phyloP scores from a whole-genome alignment of 2,329 filamentous ascomycete genomes.

The Cercospora nicotianae region DNA sequence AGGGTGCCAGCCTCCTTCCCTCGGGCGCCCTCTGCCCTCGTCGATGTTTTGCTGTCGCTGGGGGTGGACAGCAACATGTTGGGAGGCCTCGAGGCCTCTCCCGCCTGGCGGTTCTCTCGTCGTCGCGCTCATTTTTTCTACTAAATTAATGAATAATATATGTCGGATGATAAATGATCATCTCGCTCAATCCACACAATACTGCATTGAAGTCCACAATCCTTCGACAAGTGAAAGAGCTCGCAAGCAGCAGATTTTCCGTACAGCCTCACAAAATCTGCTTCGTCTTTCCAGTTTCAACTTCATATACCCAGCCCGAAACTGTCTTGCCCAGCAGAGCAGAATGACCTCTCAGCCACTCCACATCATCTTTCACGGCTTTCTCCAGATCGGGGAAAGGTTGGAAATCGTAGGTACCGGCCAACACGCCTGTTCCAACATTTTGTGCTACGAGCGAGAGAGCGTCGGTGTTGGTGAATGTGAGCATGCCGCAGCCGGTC shows the following conservation, averaged over 20 bases:
- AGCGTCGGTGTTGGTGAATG: constrained; percentile 62
- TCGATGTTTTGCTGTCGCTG: too few relatives aligned
- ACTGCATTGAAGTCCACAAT: too few relatives aligned
- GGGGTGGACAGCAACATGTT: too few relatives aligned
- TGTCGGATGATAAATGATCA: too few relatives aligned
- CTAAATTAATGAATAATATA: not conserved
- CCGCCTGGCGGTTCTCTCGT: too few relatives aligned
- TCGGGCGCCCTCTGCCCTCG: too few relatives aligned
- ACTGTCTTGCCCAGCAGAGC: constrained; percentile 60
- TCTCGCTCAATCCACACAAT: too few relatives aligned
- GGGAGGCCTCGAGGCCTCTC: too few relatives aligned
- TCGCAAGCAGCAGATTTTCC: not conserved
- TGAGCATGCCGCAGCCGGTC: constrained; percentile 72
- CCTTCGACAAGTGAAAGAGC: too few relatives aligned
- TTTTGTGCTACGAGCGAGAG: constrained; percentile 59
- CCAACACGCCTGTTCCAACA: constrained; percentile 29
- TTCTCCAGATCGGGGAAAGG: constrained; percentile 64
- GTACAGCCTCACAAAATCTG: constrained; percentile 42
- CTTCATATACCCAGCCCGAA: constrained; percentile 75
- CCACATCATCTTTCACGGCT: constrained; percentile 67
- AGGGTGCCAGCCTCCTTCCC: too few relatives aligned
- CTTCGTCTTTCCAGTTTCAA: constrained; percentile 66
- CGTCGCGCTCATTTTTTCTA: too few relatives aligned
- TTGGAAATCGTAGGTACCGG: constrained; percentile 55
- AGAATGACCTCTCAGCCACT: constrained; percentile 59